A percentile compares a stretch with the other conserved stretches of the same genome.
Conservation (phyloP, 768 basidiomycete genomes). For the Ramaria sp. region DNA sequence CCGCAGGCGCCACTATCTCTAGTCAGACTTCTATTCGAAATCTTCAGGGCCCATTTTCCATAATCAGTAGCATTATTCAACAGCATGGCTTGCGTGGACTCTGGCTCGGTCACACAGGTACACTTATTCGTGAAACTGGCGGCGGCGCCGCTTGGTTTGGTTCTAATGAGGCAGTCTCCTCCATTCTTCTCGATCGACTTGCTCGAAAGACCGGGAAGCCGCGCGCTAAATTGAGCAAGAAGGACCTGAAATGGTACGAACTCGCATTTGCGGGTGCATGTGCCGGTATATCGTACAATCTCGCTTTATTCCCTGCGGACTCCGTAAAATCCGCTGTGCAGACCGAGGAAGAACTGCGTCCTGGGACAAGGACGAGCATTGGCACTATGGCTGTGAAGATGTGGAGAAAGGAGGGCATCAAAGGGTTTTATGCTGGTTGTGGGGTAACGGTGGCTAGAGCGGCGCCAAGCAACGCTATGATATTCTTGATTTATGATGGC, state of each 20-base stretch:
- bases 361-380: conserved; percentile 37
- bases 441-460: conserved; percentile 81
- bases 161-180: conserved; percentile 69
- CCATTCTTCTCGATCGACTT: conserved; percentile 45
- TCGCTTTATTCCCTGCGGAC: conserved; percentile 92
- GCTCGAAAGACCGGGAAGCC: conserved; percentile 23
- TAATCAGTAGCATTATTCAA: conserved; percentile 53
- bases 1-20: conserved; percentile 10
- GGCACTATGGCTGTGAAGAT: conserved; percentile 54
- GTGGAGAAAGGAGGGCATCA: conserved; percentile 64
- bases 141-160: conserved; percentile 89
- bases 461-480: conserved; percentile 83
- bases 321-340: conserved; percentile 92
- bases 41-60: conserved; percentile 64
- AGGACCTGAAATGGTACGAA: conserved; percentile 61
- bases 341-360: conserved; percentile 80
- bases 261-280: conserved; percentile 78
- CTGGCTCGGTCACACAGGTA: conserved; percentile 96
- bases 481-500: conserved; percentile 88
- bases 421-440: conserved; percentile 85
- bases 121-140: conserved; percentile 86
- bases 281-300: conserved; percentile 76
- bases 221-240: conserved; percentile 21
- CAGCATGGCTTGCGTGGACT: conserved; percentile 69
- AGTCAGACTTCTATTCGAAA: conserved; percentile 16